Conservation (phyloP, 306 rosid species). For the Macrotyloma uniflorum region DNA sequence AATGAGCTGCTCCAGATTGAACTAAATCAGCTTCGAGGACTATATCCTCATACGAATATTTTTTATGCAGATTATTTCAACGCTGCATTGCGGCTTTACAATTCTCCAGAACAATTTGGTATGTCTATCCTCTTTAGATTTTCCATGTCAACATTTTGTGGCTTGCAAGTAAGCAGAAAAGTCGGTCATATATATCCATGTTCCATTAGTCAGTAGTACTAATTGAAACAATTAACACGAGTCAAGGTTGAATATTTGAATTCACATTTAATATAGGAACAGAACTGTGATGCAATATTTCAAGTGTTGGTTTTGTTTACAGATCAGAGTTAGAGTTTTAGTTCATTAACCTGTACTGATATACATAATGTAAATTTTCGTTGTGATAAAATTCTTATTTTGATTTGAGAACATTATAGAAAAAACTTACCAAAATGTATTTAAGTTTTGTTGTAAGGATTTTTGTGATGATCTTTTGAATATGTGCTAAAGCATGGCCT, state of each 20-base stretch:
- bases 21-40: conserved; percentile 40
- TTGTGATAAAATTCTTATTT: too few relatives aligned
- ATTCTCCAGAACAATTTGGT: conserved; percentile 53
- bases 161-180: not conserved
- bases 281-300: not conserved
- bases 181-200: not conserved
- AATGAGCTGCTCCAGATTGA: conserved; percentile 48
- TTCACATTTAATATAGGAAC: not conserved
- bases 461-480: not conserved
- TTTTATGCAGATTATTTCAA: conserved; percentile 60
- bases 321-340: not conserved
- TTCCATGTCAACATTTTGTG: not conserved
- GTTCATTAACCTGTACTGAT: not conserved
- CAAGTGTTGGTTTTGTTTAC: not conserved
- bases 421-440: not conserved
- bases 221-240: conserved; percentile 2
- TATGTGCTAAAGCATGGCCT: not conserved
- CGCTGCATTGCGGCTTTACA: conserved; percentile 40
- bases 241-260: not conserved
- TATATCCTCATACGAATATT: conserved; percentile 48
- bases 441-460: not conserved
- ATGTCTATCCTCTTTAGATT: conserved; percentile 12
- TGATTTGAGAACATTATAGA: too few relatives aligned
- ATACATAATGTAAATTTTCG: not conserved
- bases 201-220: not conserved